These are phyloP conservation scores for Lasiodiplodia hormozganensis DNA, from an alignment of 2,329 filamentous ascomycete genomes.

Conservation along the genomic window DNA sequence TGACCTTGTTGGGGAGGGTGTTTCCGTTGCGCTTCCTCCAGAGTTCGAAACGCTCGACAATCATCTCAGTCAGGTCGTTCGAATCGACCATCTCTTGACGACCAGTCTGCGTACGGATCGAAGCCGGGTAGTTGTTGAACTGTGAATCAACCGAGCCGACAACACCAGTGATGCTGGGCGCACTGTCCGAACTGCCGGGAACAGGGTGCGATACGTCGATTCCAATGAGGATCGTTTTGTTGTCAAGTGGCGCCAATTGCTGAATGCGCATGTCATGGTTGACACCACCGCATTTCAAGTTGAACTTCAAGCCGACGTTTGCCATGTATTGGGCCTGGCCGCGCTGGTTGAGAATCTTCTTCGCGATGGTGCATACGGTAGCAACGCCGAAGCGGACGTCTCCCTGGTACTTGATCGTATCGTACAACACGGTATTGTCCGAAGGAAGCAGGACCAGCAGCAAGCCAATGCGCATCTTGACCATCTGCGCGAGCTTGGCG, in stretches of 20 bases:
- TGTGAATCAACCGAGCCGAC: constrained; percentile 74
- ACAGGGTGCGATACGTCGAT: constrained; percentile 91
- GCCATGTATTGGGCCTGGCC: constrained; percentile 47
- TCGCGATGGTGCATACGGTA: constrained; percentile 36
- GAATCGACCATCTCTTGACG: constrained; percentile 72
- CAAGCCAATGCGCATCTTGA: constrained; percentile 21
- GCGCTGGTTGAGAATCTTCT: constrained; percentile 45
- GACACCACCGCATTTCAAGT: constrained; percentile 54
- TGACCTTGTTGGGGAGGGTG: constrained; percentile 72
- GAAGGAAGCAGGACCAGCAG: constrained; percentile 42
- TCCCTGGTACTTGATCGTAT: constrained; percentile 36
- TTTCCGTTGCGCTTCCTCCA: constrained; percentile 66
- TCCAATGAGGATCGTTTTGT: constrained; percentile 83
- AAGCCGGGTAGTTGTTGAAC: constrained; percentile 78
- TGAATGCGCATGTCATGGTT: constrained; percentile 64
- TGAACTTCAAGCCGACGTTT: constrained; percentile 64
- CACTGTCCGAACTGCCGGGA: constrained; percentile 60
- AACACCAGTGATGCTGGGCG: constrained; percentile 79
- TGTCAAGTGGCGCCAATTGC: constrained; percentile 64
- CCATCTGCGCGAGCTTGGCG: constrained; percentile 22
- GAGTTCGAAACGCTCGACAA: constrained; percentile 67
- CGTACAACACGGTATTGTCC: constrained; percentile 42
- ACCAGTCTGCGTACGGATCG: constrained; percentile 68
- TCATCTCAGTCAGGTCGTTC: constrained; percentile 61
- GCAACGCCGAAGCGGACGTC: constrained; percentile 37